Conservation (phyloP, 2,329 filamentous ascomycete genomes). For the Domatiomyces catenatus region DNA sequence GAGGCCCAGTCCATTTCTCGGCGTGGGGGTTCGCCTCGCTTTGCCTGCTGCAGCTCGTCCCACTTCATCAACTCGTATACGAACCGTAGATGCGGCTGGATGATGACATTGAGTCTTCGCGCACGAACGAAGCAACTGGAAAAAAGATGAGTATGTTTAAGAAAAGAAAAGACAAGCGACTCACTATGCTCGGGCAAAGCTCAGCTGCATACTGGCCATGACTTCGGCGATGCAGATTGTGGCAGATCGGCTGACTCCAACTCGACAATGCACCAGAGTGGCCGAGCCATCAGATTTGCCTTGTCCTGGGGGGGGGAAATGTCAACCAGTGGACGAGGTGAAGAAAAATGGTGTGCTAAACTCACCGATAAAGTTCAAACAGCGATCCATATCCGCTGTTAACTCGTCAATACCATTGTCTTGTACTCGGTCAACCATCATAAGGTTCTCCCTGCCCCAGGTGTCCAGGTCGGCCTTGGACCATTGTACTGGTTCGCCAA, state of each 20-base stretch:
- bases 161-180: conserved; percentile 18
- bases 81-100: conserved; percentile 89
- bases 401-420: conserved; percentile 94
- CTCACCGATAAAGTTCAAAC: conserved; percentile 83
- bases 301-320: conserved; percentile 41
- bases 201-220: conserved; percentile 66
- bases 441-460: conserved; percentile 66
- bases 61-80: conserved; percentile 91
- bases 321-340: conserved; percentile 3
- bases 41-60: conserved; percentile 55
- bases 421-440: conserved; percentile 72
- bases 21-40: conserved; percentile 31
- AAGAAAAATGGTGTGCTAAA: conserved; percentile 15
- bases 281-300: conserved; percentile 63
- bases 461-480: conserved; percentile 49
- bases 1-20: conserved; percentile 85
- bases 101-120: conserved; percentile 86
- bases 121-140: conserved; percentile 75
- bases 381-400: conserved; percentile 69
- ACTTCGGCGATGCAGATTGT: conserved; percentile 99
- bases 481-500: conserved; percentile 82
- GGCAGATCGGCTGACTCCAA: conserved; percentile 86
- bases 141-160: neutral
- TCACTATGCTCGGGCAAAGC: conserved; percentile 77
- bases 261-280: conserved; percentile 88